These are phyloP conservation scores for Trametes punicea DNA, from an alignment of 768 basidiomycete species.

Conservation along the genomic window DNA sequence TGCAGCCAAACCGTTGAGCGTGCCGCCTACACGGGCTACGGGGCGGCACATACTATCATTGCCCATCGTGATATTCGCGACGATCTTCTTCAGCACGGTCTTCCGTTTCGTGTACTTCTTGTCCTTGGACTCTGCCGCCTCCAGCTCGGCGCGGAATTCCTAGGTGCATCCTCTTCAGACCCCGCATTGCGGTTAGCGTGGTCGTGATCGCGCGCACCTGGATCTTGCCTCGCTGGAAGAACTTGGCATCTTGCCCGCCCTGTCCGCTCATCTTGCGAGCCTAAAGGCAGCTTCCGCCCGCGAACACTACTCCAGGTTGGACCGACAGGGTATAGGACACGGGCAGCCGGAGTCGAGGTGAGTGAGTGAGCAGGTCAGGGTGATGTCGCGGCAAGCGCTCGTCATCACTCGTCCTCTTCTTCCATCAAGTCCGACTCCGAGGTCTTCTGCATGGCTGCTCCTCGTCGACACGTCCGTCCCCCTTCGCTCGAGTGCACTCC, in stretches of 20 bases:
- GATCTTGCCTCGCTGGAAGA: conserved; percentile 90
- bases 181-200: not conserved
- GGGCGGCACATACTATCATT: conserved; percentile 83
- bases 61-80: conserved; percentile 99
- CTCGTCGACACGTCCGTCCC: conserved; percentile 16
- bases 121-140: conserved; percentile 91
- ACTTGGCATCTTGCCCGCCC: conserved; percentile 85
- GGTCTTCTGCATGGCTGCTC: conserved; percentile 15
- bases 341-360: not conserved
- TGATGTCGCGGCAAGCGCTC: not conserved
- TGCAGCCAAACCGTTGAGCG: conserved; percentile 14
- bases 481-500: conserved; percentile 10
- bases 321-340: conserved; percentile 6
- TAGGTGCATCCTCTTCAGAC: conserved; percentile 28
- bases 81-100: conserved; percentile 93
- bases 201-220: conserved; percentile 53
- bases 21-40: not conserved
- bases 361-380: conserved; percentile 6
- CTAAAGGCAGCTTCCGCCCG: not conserved
- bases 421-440: conserved; percentile 1
- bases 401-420: not conserved
- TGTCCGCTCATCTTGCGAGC: conserved; percentile 40
- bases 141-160: conserved; percentile 90
- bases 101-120: conserved; percentile 94
- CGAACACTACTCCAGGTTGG: not conserved